phyloP scores from a whole-genome alignment of 768 basidiomycete species.

The Leccinellum albellum region DNA sequence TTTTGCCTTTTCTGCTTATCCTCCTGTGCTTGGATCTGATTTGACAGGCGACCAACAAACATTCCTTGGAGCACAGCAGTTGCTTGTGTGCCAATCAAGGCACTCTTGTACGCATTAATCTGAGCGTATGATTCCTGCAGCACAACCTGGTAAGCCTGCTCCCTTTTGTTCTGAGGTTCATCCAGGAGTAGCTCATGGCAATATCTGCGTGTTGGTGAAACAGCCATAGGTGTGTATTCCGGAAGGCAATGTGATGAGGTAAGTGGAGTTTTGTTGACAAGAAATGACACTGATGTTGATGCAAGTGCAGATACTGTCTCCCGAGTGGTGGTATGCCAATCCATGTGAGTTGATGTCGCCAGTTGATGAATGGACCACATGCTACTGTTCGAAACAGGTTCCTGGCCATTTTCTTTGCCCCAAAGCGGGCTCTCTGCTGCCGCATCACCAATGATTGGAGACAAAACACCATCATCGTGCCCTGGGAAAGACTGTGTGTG shows the following conservation, averaged over 20 bases:
- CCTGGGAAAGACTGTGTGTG: not conserved
- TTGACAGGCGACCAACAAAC: slow-evolving; percentile 8
- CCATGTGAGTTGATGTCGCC: too few relatives aligned
- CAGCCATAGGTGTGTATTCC: not conserved
- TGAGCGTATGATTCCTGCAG: not conserved
- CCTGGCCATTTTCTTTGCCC: too few relatives aligned
- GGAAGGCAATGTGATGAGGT: not conserved
- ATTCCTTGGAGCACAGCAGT: slow-evolving; percentile 11
- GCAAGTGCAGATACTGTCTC: not conserved
- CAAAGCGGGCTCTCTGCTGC: too few relatives aligned
- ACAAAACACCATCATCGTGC: too few relatives aligned
- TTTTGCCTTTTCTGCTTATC: slow-evolving; percentile 11
- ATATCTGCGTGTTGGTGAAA: not conserved
- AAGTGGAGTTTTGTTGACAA: slow-evolving; percentile 1
- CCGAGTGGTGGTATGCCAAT: not conserved
- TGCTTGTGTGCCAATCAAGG: slow-evolving; percentile 13
- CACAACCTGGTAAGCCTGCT: not conserved
- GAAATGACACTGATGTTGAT: slow-evolving; percentile 8
- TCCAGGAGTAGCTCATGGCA: not conserved
- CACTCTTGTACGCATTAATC: not conserved
- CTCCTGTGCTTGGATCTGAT: slow-evolving; percentile 18
- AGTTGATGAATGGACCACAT: too few relatives aligned
- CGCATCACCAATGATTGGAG: too few relatives aligned
- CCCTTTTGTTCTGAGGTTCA: not conserved
- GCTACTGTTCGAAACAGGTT: too few relatives aligned